A percentile compares a stretch with the other conserved stretches of the same genome.
Conservation (phyloP, 1,139 yeast genomes). For the Yamadazyma sp. region DNA sequence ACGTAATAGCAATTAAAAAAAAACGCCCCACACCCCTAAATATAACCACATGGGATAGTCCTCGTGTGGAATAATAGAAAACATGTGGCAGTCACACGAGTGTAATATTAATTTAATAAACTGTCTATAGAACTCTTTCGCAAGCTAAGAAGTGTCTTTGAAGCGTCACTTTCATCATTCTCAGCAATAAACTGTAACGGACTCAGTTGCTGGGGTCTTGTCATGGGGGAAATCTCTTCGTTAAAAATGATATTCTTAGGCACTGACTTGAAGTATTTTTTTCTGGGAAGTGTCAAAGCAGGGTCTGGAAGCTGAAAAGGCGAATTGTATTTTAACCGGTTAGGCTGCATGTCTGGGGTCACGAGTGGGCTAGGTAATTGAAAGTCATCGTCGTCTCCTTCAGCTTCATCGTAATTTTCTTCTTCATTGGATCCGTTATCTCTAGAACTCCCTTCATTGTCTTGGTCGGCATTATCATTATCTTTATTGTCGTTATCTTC, state of each 20-base stretch:
- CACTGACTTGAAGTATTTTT: slow-evolving; percentile 25
- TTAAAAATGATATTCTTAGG: slow-evolving; percentile 21
- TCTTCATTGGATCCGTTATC: slow-evolving; percentile 1
- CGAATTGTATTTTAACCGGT: slow-evolving; percentile 25
- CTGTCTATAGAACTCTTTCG: slow-evolving; percentile 46
- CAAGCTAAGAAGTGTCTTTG: slow-evolving; percentile 42
- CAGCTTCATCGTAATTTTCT: background rate
- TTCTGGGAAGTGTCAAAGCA: slow-evolving; percentile 33
- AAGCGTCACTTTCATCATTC: slow-evolving; percentile 31
- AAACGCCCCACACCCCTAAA: no score
- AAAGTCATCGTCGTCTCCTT: slow-evolving; percentile 10
- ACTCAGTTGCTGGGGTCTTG: slow-evolving; percentile 1
- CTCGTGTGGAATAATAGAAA: background rate
- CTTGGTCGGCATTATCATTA: background rate
- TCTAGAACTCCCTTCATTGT: background rate
- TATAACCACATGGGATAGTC: background rate
- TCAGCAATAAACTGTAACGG: slow-evolving; percentile 1
- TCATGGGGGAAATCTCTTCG: slow-evolving; percentile 8
- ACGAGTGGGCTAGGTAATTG: slow-evolving; percentile 45
- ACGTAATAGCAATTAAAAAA: background rate
- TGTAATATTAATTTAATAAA: slow-evolving; percentile 31
- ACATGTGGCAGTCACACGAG: background rate
- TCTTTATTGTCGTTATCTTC: slow-evolving; percentile 3
- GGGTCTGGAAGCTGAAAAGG: slow-evolving; percentile 43
- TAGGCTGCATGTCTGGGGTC: slow-evolving; percentile 43